Base-by-base conservation (phyloP, 2,329 filamentous ascomycete species). In the Leptosphaerulina australis region DNA sequence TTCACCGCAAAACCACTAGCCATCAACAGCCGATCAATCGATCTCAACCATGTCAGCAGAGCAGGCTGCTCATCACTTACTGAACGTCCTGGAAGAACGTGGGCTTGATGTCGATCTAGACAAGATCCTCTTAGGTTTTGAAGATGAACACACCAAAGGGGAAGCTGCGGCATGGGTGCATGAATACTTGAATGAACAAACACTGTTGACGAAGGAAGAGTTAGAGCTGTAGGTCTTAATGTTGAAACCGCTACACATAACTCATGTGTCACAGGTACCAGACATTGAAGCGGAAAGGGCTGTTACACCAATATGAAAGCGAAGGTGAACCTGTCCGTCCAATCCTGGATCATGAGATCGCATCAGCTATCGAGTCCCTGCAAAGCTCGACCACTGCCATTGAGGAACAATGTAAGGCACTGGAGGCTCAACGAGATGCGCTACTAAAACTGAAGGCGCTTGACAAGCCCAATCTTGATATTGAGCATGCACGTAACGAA, bases 371-470 rank as follows among this genome's bases (percentile, higher is more conserved):
- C 39, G 78, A 81, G 3, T 82, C 87, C 44, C 75, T 91, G n/a
- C 79, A 82, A 51, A 76, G 76, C 28, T 88, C 87, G 1, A 89
- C 87, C 0, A 79, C 79, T 14, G 80, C 79, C 14, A 87, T 90
- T 21, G 78, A 82, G 54, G 81, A 81, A 68, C 87, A 90, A 63
- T 85, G 80, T 21, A 82, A 84, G 63, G 76, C 80, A 0, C 67
- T 90, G 14, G 79, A 80, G 47, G 76, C 80, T 40, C 87, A 90
- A 67, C 82, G 83, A 52, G 80, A 83, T 59, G 84, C 85, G 8
- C 68, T 89, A 43, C 71, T 85, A 53, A 77, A 78, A 25, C 69
- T 82, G 18, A 74, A 83, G 58, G 73, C 81, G 4, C 78, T 78
- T 40, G 79, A 68, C 34, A 71, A 72, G 45, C 70, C 72, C 3